Conservation (phyloP, 1,284 basidiomycete species). For the Cryptococcus sp. region DNA sequence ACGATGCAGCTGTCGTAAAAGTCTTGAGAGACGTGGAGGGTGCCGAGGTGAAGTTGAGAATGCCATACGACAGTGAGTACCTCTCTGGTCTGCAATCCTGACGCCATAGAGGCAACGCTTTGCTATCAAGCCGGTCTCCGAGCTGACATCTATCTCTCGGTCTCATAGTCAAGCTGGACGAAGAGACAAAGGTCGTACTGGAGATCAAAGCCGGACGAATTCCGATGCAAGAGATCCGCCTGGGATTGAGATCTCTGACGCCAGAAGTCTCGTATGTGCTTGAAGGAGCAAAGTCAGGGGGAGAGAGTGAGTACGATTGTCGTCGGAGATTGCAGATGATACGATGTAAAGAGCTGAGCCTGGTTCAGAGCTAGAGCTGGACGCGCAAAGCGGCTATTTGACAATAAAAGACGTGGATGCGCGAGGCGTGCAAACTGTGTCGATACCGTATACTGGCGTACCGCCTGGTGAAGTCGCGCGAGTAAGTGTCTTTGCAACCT, state of each 20-base stretch:
- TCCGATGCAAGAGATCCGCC: constrained; percentile 16
- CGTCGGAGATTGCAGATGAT: neutral
- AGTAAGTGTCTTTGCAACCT: constrained; percentile 11
- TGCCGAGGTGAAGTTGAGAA: constrained; percentile 24
- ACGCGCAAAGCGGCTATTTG: constrained; percentile 11
- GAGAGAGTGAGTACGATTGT: constrained; percentile 3
- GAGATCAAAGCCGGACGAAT: constrained; percentile 28
- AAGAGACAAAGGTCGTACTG: constrained; percentile 35
- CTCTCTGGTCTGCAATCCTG: neutral
- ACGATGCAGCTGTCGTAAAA: constrained; percentile 9
- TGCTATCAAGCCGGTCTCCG: neutral
- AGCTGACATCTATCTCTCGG: neutral
- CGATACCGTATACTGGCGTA: constrained; percentile 35
- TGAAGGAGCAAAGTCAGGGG: constrained; percentile 15
- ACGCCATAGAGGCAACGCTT: no score
- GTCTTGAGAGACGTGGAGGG: constrained; percentile 30
- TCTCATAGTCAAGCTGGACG: constrained; percentile 39
- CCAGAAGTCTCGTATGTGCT: constrained; percentile 28
- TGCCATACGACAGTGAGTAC: constrained; percentile 41
- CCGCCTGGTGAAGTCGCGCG: constrained; percentile 35
- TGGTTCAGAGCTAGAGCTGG: constrained; percentile 3
- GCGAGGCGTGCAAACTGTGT: constrained; percentile 15
- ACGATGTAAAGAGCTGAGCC: neutral
- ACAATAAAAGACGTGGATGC: constrained; percentile 23
- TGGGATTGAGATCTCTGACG: constrained; percentile 23